Evolutionary conservation across 345 rosid genomes (phyloP).

Genomic region (Citropsis articulata): DNA sequence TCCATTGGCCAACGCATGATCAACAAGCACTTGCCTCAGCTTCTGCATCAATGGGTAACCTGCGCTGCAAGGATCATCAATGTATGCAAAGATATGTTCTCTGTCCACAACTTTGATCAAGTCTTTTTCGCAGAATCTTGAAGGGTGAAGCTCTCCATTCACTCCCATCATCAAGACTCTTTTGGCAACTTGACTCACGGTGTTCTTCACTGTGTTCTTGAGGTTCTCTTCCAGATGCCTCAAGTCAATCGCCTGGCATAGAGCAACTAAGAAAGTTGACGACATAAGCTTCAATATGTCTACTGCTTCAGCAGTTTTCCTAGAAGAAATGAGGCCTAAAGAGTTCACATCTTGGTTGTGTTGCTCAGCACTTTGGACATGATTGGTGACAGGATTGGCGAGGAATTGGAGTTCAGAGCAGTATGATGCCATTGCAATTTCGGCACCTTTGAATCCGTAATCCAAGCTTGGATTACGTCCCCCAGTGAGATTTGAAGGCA

Average conservation of each 20-base stretch:
- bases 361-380: slow-evolving; percentile 76
- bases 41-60: slow-evolving; percentile 63
- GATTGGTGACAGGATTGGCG: slow-evolving; percentile 75
- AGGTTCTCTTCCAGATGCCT: slow-evolving; percentile 77
- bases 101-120: slow-evolving; percentile 52
- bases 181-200: slow-evolving; percentile 54
- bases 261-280: slow-evolving; percentile 56
- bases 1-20: slow-evolving; percentile 55
- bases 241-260: slow-evolving; percentile 69
- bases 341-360: slow-evolving; percentile 86
- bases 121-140: slow-evolving; percentile 65
- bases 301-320: slow-evolving; percentile 59
- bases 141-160: slow-evolving; percentile 68
- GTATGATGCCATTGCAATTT: slow-evolving; percentile 82
- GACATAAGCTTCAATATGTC: slow-evolving; percentile 75
- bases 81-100: slow-evolving; percentile 53
- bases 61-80: slow-evolving; percentile 64
- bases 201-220: slow-evolving; percentile 48
- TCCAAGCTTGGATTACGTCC: slow-evolving; percentile 68
- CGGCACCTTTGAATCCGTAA: slow-evolving; percentile 79
- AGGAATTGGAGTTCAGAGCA: slow-evolving; percentile 75
- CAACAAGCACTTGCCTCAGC: slow-evolving; percentile 58
- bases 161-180: slow-evolving; percentile 42
- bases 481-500: slow-evolving; percentile 65
- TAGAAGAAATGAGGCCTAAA: slow-evolving; percentile 60